phyloP scores from a whole-genome alignment of 805 yeast genomes.

The Starmerella floris region DNA sequence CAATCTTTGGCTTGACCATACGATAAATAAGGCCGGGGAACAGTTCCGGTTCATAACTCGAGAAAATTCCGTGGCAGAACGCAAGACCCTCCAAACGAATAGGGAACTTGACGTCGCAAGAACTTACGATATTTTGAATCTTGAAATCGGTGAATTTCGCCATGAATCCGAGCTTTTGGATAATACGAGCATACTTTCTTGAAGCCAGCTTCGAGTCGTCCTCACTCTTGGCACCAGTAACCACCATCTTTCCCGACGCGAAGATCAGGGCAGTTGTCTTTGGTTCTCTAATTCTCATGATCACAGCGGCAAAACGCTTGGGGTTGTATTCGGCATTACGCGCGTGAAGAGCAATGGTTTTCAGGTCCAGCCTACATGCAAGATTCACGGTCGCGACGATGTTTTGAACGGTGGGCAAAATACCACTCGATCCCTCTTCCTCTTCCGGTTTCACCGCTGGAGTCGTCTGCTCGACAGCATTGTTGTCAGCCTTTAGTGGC shows the following conservation, averaged over 20 bases:
- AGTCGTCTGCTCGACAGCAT: constrained; percentile 3
- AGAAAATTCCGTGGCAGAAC: constrained; percentile 95
- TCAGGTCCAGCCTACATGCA: constrained; percentile 89
- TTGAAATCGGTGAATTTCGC: constrained; percentile 97
- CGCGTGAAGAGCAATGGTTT: constrained; percentile 94
- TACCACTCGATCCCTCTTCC: constrained; percentile 77
- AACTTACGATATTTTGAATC: constrained; percentile 95
- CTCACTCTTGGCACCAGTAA: constrained; percentile 97
- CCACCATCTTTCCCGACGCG: constrained; percentile 99
- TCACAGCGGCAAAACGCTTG: constrained; percentile 93
- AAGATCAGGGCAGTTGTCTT: constrained; percentile 95
- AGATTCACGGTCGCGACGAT: constrained; percentile 95
- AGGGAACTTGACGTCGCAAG: constrained; percentile 97
- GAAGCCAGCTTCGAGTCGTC: constrained; percentile 98
- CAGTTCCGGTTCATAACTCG: constrained; percentile 94
- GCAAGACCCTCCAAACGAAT: constrained; percentile 95
- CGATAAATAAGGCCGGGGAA: constrained; percentile 97
- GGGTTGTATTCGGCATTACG: constrained; percentile 99
- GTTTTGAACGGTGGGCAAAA: constrained; percentile 81
- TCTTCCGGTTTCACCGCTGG: constrained; percentile 12
- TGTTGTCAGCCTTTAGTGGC: constrained; percentile 4
- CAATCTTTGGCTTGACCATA: constrained; percentile 98
- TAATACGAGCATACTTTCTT: constrained; percentile 93
- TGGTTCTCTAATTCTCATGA: constrained; percentile 98
- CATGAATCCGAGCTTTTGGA: constrained; percentile 92